Percentiles rank a stretch among this genome's conserved stretches.
These are phyloP conservation scores for Cladophialophora yegresii DNA, from an alignment of 2,329 filamentous ascomycete genomes.

Conservation along the genomic window DNA sequence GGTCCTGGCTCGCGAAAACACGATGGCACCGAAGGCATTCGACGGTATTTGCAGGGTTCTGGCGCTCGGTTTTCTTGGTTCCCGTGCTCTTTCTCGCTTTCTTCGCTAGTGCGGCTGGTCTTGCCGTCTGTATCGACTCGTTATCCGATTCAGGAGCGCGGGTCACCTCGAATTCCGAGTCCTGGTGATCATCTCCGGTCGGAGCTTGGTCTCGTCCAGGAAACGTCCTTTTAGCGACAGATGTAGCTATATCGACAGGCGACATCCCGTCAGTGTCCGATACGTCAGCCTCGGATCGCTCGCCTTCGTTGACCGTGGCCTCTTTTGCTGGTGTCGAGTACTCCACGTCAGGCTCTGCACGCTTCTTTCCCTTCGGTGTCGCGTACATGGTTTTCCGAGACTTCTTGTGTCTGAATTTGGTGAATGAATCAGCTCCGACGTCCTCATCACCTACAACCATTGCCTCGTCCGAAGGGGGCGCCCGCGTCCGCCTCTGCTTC, in stretches of 20 bases:
- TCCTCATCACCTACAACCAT: constrained; percentile 1
- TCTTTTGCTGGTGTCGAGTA: constrained; percentile 23
- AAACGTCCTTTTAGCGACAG: constrained; percentile 28
- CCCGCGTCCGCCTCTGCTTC: constrained; percentile 1
- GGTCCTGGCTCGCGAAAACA: constrained; percentile 10
- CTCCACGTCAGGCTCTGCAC: constrained; percentile 26
- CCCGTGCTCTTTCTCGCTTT: background rate
- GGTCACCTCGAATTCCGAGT: constrained; percentile 16
- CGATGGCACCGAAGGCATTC: constrained; percentile 27
- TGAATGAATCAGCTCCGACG: background rate
- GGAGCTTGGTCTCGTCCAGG: background rate
- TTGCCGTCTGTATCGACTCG: background rate
- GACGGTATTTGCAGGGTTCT: background rate
- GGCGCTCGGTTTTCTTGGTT: constrained; percentile 1
- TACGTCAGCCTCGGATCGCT: background rate
- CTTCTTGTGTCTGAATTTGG: constrained; percentile 10
- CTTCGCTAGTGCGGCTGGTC: background rate
- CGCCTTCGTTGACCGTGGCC: background rate
- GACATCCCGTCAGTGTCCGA: constrained; percentile 11
- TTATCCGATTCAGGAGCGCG: background rate
- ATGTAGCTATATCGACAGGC: constrained; percentile 26
- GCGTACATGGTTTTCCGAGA: constrained; percentile 21
- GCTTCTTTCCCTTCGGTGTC: constrained; percentile 29
- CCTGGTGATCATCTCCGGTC: constrained; percentile 10
- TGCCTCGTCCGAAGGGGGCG: background rate